phyloP scores from a whole-genome alignment of 2,329 filamentous ascomycete genomes.

The Pseudophaeomoniella oleicola region DNA sequence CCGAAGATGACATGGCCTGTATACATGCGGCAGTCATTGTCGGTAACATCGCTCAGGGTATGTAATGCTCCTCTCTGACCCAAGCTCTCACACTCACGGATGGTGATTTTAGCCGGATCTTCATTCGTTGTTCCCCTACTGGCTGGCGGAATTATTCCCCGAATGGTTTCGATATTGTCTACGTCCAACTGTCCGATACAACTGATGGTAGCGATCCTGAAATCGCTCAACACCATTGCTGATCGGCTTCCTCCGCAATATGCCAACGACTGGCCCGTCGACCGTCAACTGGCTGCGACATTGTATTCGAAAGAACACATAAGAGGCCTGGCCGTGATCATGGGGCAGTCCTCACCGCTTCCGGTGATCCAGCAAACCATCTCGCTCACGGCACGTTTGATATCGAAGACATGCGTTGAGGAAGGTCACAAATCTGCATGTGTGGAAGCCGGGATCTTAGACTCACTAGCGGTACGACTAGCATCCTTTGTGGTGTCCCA shows the following conservation, averaged over 20 bases:
- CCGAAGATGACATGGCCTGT: constrained; percentile 51
- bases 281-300: constrained; percentile 41
- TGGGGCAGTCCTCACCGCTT: constrained; percentile 42
- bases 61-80: constrained; percentile 9
- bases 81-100: neutral
- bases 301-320: constrained; percentile 52
- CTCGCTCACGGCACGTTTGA: constrained; percentile 38
- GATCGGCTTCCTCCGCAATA: constrained; percentile 47
- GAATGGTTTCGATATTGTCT: constrained; percentile 57
- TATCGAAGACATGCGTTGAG: constrained; percentile 51
- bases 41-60: constrained; percentile 73
- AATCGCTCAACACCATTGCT: constrained; percentile 56
- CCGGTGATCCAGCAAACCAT: constrained; percentile 47
- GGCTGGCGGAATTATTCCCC: constrained; percentile 50
- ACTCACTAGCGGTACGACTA: constrained; percentile 61
- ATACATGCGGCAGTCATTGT: constrained; percentile 76
- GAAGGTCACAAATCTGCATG: constrained; percentile 58
- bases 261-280: constrained; percentile 33
- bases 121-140: constrained; percentile 64
- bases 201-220: constrained; percentile 59
- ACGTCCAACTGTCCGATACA: constrained; percentile 48
- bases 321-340: constrained; percentile 48
- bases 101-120: constrained; percentile 49
- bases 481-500: constrained; percentile 52
- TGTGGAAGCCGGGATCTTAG: constrained; percentile 58